Conservation (phyloP, 345 rosid species). For the Streptanthus diversifolius region DNA sequence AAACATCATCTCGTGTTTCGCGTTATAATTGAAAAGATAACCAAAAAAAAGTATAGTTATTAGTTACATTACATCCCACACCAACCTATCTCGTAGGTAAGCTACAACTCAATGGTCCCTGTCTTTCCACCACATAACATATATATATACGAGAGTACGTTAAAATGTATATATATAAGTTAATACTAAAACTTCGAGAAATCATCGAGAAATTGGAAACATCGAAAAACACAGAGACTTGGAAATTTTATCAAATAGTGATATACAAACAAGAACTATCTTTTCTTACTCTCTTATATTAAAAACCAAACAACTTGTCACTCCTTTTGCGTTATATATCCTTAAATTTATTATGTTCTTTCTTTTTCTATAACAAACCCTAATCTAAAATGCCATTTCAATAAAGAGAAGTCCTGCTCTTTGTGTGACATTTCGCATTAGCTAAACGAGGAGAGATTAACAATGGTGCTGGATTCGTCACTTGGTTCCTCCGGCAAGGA, state of each 20-base stretch:
- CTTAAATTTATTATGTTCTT: background rate
- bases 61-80: conserved; percentile 5
- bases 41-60: background rate
- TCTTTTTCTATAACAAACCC: background rate
- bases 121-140: conserved; percentile 15
- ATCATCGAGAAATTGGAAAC: conserved; percentile 16
- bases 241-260: conserved; percentile 14
- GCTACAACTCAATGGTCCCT: background rate
- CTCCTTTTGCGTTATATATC: background rate
- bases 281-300: conserved; percentile 8
- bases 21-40: conserved; percentile 10
- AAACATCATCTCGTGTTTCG: conserved; percentile 14
- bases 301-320: background rate
- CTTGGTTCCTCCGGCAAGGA: conserved; percentile 10
- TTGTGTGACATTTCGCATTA: too few relatives aligned
- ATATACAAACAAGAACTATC: conserved; percentile 31
- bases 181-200: background rate
- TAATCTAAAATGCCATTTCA: too few relatives aligned
- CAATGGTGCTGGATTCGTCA: conserved; percentile 20
- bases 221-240: conserved; percentile 13
- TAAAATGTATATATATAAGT: background rate
- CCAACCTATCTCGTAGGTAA: conserved; percentile 13
- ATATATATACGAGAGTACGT: background rate
- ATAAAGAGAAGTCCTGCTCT: too few relatives aligned
- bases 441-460: too few relatives aligned